These are phyloP conservation scores for Spathaspora arborariae DNA, from an alignment of 805 yeast genomes.

Conservation along the genomic window DNA sequence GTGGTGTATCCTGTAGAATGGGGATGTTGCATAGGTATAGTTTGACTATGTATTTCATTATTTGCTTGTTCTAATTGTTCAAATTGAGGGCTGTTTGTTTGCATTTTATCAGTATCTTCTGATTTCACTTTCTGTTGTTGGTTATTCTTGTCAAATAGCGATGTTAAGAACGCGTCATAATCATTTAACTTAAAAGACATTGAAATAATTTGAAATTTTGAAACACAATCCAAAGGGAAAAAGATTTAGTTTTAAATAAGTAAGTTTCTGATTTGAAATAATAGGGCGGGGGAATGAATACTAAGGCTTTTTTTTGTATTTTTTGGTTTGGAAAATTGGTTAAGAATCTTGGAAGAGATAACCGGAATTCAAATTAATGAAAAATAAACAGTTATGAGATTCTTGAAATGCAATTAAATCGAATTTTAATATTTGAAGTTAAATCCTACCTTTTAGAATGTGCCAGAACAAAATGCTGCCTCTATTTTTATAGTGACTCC, in stretches of 20 bases:
- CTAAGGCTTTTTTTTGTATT: too few species aligned
- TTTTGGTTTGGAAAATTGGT: neutral
- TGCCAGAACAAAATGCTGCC: too few species aligned
- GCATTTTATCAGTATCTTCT: neutral
- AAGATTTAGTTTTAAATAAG: too few species aligned
- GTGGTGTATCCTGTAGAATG: neutral
- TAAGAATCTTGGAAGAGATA: neutral
- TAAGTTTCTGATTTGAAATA: too few species aligned
- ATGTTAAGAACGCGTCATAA: conserved; percentile 24
- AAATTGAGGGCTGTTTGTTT: neutral
- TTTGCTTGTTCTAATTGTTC: neutral
- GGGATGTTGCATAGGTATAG: conserved; percentile 1
- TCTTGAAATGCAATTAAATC: neutral
- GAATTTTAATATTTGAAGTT: too few species aligned
- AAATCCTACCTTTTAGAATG: too few species aligned
- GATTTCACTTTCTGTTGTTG: conserved; percentile 1
- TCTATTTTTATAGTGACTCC: too few species aligned
- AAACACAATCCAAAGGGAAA: too few species aligned
- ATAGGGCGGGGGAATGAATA: too few species aligned
- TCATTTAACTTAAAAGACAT: conserved; percentile 29
- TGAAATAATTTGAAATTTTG: neutral
- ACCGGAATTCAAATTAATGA: neutral
- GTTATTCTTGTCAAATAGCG: conserved; percentile 20
- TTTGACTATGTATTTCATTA: neutral
- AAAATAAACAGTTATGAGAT: neutral